Base-by-base conservation (phyloP, 441 rosid species). In the Mallotus japonicus region DNA sequence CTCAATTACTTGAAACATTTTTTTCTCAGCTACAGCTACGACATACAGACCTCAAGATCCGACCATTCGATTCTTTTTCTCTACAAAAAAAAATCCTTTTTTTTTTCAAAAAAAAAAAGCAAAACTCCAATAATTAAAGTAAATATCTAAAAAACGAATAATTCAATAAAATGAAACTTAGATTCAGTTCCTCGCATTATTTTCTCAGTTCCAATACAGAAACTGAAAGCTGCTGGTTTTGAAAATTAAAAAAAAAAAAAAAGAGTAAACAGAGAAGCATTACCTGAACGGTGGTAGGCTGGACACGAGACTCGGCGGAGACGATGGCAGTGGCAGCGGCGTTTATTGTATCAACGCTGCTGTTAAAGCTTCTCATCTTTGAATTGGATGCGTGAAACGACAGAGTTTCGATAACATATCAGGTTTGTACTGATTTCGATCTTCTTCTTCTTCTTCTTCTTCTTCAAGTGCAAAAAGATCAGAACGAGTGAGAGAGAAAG, bases 281-380 rank as follows among this genome's bases (percentile, higher is more conserved):
- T 76, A 91, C 95, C 90, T 83, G 92, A 20, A 80, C 85, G 37
- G 88, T 32, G n/a, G 90, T 50, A 1, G 95, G 97, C 84, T 82
- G 98, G 28, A 83, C 85, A 4, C 97, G 90, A 16, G 95, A 87
- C 82, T 92, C 96, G 47, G 98, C 93, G 80, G 89, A 81, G 83
- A 92, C 87, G 84, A 94, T 94, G 78, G 97, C 98, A 3, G 97
- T 71, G 50, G 98, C 98, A 54, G 98, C 97, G 83, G 98, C 98
- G 95, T 89, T 92, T 37, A 90, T 87, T 50, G 95, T 94, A 65
- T 90, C 93, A 71, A 90, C 88, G 85, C 89, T 89, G 88, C 86
- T 89, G 74, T 79, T 81, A 6, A 83, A 82, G 79, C 79, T 76
- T 51, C 85, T 87, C 95, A 89, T 89, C 67, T 72, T 83, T 58